These are phyloP conservation scores for Cyathus striatus DNA, from an alignment of 768 basidiomycete genomes.

Conservation along the genomic window DNA sequence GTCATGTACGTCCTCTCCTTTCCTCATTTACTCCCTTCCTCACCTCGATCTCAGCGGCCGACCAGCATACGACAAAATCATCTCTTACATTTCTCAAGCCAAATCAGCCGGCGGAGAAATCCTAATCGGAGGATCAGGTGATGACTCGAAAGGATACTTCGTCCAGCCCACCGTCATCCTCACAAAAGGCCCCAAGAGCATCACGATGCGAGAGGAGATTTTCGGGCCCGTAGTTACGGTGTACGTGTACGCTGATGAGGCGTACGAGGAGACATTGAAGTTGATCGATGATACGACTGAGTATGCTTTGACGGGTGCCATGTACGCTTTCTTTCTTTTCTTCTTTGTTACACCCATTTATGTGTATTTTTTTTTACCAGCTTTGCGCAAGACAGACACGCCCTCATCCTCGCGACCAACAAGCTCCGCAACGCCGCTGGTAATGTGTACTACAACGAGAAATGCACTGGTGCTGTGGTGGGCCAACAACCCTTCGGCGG, in stretches of 20 bases:
- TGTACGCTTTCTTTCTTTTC: slow-evolving; percentile 45
- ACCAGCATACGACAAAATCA: slow-evolving; percentile 86
- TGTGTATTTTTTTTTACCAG: slow-evolving; percentile 35
- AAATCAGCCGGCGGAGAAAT: slow-evolving; percentile 88
- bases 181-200: slow-evolving; percentile 82
- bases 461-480: slow-evolving; percentile 96
- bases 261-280: slow-evolving; percentile 83
- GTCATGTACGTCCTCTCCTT: slow-evolving; percentile 69
- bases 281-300: slow-evolving; percentile 81
- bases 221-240: slow-evolving; percentile 95
- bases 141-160: slow-evolving; percentile 91
- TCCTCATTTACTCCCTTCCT: background rate
- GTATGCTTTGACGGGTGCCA: slow-evolving; percentile 93
- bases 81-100: slow-evolving; percentile 78
- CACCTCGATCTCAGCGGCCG: slow-evolving; percentile 47
- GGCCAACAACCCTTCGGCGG: slow-evolving; percentile 99
- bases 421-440: slow-evolving; percentile 87
- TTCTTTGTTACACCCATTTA: slow-evolving; percentile 6
- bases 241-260: slow-evolving; percentile 83
- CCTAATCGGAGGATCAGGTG: slow-evolving; percentile 82
- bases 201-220: slow-evolving; percentile 93
- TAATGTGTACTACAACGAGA: slow-evolving; percentile 97
- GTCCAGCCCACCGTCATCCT: slow-evolving; percentile 92
- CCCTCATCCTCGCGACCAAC: slow-evolving; percentile 75
- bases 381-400: slow-evolving; percentile 79